phyloP scores from a whole-genome alignment of 164 flowering plant genomes.

The Amborella trichopoda region DNA sequence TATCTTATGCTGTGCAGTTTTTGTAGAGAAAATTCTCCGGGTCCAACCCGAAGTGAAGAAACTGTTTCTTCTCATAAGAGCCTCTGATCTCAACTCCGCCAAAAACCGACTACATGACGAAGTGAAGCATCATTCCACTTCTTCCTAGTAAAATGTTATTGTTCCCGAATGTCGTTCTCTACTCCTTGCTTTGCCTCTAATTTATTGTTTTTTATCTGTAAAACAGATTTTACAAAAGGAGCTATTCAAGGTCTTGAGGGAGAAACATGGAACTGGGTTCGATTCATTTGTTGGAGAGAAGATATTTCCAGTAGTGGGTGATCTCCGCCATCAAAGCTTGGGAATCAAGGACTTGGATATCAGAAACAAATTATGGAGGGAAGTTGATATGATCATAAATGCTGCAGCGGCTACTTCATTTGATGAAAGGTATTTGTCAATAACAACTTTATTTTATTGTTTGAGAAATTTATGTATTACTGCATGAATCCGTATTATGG shows the following conservation, averaged over 20 bases:
- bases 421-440: constrained; percentile 30
- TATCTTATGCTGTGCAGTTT: constrained; percentile 22
- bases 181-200: neutral
- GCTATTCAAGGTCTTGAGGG: constrained; percentile 35
- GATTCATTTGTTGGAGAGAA: constrained; percentile 28
- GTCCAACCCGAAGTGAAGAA: constrained; percentile 48
- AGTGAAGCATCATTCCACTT: no score
- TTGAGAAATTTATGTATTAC: no score
- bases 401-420: constrained; percentile 59
- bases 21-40: constrained; percentile 55
- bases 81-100: constrained; percentile 31
- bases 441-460: no score
- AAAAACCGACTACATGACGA: constrained; percentile 32
- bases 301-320: constrained; percentile 34
- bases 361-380: constrained; percentile 25
- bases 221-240: constrained; percentile 56
- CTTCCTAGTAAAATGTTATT: no score
- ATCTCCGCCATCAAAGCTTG: constrained; percentile 27
- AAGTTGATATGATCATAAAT: constrained; percentile 36
- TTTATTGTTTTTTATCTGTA: no score
- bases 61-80: constrained; percentile 54
- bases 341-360: constrained; percentile 28
- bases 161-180: no score
- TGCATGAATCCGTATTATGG: no score
- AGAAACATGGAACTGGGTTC: constrained; percentile 24